phyloP scores from a whole-genome alignment of 2,329 filamentous ascomycete species.

The Cladosporium sp. region DNA sequence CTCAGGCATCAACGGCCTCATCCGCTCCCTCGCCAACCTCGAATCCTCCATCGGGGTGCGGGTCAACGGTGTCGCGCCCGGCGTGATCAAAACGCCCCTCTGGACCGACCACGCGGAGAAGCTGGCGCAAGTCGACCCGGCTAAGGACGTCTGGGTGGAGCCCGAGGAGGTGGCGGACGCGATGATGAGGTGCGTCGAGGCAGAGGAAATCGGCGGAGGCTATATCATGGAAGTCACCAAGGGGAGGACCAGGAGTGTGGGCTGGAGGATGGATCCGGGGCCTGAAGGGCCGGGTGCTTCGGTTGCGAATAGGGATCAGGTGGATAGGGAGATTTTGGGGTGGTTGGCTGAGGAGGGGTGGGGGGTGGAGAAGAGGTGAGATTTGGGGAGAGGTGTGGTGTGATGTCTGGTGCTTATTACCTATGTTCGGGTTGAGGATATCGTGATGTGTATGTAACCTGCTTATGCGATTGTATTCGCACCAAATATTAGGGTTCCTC shows the following conservation, averaged over 20 bases:
- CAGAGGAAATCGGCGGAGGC: conserved; percentile 44
- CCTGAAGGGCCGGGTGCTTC: conserved; percentile 42
- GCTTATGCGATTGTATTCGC: no score
- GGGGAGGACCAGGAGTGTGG: conserved; percentile 47
- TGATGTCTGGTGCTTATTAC: background rate
- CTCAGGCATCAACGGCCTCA: conserved; percentile 43
- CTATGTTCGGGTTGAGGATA: no score
- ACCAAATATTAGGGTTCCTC: no score
- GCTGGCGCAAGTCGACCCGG: conserved; percentile 46
- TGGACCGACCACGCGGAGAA: conserved; percentile 62
- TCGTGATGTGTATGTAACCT: no score
- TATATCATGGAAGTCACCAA: conserved; percentile 55
- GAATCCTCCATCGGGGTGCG: conserved; percentile 49
- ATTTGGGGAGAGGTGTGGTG: background rate
- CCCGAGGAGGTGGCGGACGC: conserved; percentile 57
- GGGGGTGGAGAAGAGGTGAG: conserved; percentile 35
- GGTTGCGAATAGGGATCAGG: conserved; percentile 35
- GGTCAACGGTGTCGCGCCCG: conserved; percentile 58
- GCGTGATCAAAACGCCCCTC: conserved; percentile 57
- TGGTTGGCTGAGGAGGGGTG: conserved; percentile 47
- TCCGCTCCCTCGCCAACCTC: conserved; percentile 48
- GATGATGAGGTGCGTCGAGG: conserved; percentile 54
- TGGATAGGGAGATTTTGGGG: conserved; percentile 48
- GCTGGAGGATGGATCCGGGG: conserved; percentile 51
- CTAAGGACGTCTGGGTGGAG: conserved; percentile 54